Evolutionary conservation across 2,329 filamentous ascomycete species (phyloP), one percentile per base, ranked within the genome.

Genomic region (Microsporum audouinii): DNA sequence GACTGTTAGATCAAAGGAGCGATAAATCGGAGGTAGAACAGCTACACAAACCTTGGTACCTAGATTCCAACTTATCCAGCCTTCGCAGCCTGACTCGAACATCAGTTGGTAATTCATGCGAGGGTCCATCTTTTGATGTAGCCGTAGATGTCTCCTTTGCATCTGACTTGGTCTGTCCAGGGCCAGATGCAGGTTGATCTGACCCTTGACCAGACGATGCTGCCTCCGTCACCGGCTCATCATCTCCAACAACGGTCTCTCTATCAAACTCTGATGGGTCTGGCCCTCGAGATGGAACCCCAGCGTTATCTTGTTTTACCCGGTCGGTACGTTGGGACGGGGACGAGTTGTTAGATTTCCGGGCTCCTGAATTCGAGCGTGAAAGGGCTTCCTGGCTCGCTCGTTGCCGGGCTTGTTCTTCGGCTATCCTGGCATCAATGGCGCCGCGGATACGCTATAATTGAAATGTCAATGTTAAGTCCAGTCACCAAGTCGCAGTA

Each of bases 201-300:
- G 64, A 63, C 57, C 62, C 65, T 45, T 71, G 63, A 29, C 64
- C 59, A 5, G 86, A 85, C 2, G 88, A 88, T 0, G 73, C 80
- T 36, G 82, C 76, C 62, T 85, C 80, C 65, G 83, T 87, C 2
- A 80, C 79, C 2, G 83, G 82, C 61, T 91, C 89, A 69, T 88
- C 86, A 64, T 95, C 91, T 61, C 92, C 91, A 67, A 96, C 86
- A 12, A 89, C 85, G 72, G 96, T 95, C 47, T 90, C 88, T 0
- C 85, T 84, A 71, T 95, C 89, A 68, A 95, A 95, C 62, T 96
- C 88, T 39, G 88, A 85, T 33, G 92, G 91, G 73, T 96, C 91
- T 1, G 89, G 88, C 45, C 79, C 79, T 68, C 86, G 84, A 2
- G 77, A 73, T 10, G 61, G 49, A 59, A 80, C 78, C 4, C 23